phyloP scores from a whole-genome alignment of 495 filamentous ascomycete genomes.

The Lasiosphaeriaceae sp. region DNA sequence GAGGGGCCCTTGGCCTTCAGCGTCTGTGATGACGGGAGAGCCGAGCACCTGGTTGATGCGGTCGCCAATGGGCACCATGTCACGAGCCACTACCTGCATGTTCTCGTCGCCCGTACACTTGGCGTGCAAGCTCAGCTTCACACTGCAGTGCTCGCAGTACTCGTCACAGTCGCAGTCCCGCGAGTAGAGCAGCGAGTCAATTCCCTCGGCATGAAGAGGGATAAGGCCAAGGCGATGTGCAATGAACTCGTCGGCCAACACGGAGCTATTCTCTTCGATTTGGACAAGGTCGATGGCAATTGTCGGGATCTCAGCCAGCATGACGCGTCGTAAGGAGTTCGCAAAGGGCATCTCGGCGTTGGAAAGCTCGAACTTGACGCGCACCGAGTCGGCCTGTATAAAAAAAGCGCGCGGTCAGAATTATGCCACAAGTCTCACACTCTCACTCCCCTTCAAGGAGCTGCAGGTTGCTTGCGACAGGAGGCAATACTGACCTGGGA shows the following conservation, averaged over 20 bases:
- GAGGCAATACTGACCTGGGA: constrained; percentile 45
- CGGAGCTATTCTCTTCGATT: constrained; percentile 87
- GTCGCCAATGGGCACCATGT: constrained; percentile 70
- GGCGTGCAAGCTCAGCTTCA: constrained; percentile 76
- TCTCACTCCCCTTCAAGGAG: neutral
- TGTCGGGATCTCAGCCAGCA: constrained; percentile 92
- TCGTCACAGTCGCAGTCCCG: constrained; percentile 95
- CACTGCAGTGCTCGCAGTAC: constrained; percentile 85
- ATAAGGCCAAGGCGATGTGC: constrained; percentile 89
- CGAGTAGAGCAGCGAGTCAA: constrained; percentile 80
- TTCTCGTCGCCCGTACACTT: constrained; percentile 76
- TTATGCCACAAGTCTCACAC: neutral
- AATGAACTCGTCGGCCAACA: constrained; percentile 93
- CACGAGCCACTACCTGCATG: constrained; percentile 87
- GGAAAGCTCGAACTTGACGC: constrained; percentile 77
- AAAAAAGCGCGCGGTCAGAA: constrained; percentile 1
- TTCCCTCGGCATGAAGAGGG: constrained; percentile 77
- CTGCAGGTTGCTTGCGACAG: constrained; percentile 2
- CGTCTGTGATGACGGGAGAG: constrained; percentile 81
- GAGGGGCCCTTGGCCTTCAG: constrained; percentile 71
- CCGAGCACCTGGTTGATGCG: constrained; percentile 59
- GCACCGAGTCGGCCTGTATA: constrained; percentile 59
- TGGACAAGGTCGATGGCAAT: constrained; percentile 94
- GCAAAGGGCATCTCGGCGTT: constrained; percentile 84
- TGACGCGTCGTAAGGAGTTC: constrained; percentile 87